Evolutionary conservation across 768 basidiomycete species (phyloP).

Genomic region (Rhizopogon roseolus): DNA sequence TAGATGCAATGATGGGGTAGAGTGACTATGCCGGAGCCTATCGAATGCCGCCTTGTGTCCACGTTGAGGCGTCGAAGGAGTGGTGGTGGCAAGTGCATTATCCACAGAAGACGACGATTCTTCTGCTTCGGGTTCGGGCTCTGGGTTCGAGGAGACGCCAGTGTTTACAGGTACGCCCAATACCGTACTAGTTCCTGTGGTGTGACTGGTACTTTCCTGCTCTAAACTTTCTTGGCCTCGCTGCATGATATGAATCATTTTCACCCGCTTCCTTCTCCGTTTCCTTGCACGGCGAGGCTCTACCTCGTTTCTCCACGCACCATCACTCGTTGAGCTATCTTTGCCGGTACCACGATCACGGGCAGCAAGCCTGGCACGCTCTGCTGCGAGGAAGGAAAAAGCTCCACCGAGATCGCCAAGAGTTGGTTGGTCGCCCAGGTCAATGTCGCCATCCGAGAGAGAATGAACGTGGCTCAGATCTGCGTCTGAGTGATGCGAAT

Average conservation of each 20-base stretch:
- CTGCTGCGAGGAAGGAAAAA: slow-evolving; percentile 69
- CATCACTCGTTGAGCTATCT: slow-evolving; percentile 32
- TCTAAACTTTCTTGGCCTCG: slow-evolving; percentile 10
- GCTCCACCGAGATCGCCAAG: slow-evolving; percentile 71
- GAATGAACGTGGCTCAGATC: neutral
- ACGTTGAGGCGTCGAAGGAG: slow-evolving; percentile 27
- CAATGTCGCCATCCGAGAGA: slow-evolving; percentile 18
- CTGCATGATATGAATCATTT: slow-evolving; percentile 23
- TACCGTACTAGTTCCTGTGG: neutral
- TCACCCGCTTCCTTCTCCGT: slow-evolving; percentile 34
- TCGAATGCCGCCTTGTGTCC: slow-evolving; percentile 13
- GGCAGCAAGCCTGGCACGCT: slow-evolving; percentile 56
- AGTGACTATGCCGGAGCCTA: slow-evolving; percentile 39
- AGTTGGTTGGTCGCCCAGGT: slow-evolving; percentile 47
- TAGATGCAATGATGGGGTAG: slow-evolving; percentile 41
- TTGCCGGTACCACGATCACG: slow-evolving; percentile 20
- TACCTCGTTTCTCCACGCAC: slow-evolving; percentile 34
- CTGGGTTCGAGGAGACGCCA: slow-evolving; percentile 14
- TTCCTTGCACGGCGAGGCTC: slow-evolving; percentile 34
- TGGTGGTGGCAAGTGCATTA: slow-evolving; percentile 5
- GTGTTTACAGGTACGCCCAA: slow-evolving; percentile 3
- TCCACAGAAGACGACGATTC: slow-evolving; percentile 27
- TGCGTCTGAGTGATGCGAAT: neutral
- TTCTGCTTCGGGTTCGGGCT: slow-evolving; percentile 18
- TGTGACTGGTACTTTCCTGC: neutral